phyloP scores from a whole-genome alignment of 768 basidiomycete genomes.

The Amanita inopinata region DNA sequence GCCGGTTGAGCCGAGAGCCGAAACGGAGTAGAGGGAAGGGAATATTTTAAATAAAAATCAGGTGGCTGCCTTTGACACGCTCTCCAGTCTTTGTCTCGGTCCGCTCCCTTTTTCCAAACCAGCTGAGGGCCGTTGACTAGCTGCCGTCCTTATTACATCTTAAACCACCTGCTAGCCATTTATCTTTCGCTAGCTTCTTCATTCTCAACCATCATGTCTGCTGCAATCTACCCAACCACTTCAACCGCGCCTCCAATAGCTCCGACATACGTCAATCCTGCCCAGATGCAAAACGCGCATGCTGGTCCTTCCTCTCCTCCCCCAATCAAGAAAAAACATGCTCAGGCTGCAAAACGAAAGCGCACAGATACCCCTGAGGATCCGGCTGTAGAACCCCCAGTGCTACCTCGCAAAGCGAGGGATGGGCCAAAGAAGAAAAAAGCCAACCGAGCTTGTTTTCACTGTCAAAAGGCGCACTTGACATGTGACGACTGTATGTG shows the following conservation, averaged over 20 bases:
- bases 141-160: constrained; percentile 1
- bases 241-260: constrained; percentile 26
- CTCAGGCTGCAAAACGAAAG: constrained; percentile 42
- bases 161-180: too few relatives aligned
- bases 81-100: constrained; percentile 18
- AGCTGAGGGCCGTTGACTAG: constrained; percentile 1
- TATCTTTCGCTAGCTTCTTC: constrained; percentile 14
- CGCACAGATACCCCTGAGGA: constrained; percentile 54
- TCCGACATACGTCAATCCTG: constrained; percentile 30
- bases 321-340: constrained; percentile 28
- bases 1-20: constrained; percentile 8
- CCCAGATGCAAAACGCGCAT: constrained; percentile 34
- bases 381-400: constrained; percentile 34
- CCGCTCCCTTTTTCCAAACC: constrained; percentile 18
- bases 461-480: constrained; percentile 94
- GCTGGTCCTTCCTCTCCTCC: constrained; percentile 31
- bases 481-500: constrained; percentile 96
- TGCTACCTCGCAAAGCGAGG: constrained; percentile 42
- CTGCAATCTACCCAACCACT: constrained; percentile 19
- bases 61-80: constrained; percentile 3
- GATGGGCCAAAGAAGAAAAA: constrained; percentile 91
- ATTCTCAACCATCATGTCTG: constrained; percentile 12
- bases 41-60: constrained; percentile 10
- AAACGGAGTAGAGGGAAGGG: constrained; percentile 8
- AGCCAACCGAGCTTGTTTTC: constrained; percentile 86